Conservation (phyloP, 169 alveolate genomes). For the Plasmodium cynomolgi region DNA sequence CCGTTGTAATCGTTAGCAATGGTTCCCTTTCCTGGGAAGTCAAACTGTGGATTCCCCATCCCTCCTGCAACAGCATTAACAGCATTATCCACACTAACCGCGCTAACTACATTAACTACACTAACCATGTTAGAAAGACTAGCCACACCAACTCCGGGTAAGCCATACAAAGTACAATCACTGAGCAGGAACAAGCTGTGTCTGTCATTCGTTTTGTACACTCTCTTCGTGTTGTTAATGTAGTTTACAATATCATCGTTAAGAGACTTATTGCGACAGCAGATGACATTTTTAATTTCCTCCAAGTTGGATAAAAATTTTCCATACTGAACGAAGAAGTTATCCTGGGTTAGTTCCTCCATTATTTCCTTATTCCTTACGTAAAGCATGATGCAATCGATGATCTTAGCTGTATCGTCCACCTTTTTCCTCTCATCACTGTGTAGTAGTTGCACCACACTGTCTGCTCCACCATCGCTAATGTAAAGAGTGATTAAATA, state of each 20-base stretch:
- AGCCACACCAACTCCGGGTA: not conserved
- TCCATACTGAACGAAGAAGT: not conserved
- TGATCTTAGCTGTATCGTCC: constrained; percentile 1
- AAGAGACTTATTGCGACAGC: constrained; percentile 5
- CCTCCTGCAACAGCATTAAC: not conserved
- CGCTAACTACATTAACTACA: not conserved
- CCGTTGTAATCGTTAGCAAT: constrained; percentile 34
- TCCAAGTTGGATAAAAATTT: constrained; percentile 16
- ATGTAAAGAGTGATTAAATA: constrained; percentile 24
- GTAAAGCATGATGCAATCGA: constrained; percentile 41
- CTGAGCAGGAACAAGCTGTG: constrained; percentile 7
- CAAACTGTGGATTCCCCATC: not conserved
- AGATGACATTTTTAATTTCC: constrained; percentile 5
- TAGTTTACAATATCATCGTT: constrained; percentile 53
- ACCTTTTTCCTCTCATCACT: constrained; percentile 45
- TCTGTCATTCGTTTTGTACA: constrained; percentile 16
- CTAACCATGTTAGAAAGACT: not conserved
- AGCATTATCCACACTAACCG: not conserved
- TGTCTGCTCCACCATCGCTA: not conserved
- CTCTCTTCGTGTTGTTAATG: constrained; percentile 43
- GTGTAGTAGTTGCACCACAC: not conserved
- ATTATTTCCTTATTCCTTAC: constrained; percentile 16
- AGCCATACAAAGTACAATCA: constrained; percentile 8
- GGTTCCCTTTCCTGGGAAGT: constrained; percentile 50
- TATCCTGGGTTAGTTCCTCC: constrained; percentile 15